Percentiles rank a stretch among this genome's conserved stretches.
phyloP scores from a whole-genome alignment of 495 filamentous ascomycete genomes.

The Halenospora varia region DNA sequence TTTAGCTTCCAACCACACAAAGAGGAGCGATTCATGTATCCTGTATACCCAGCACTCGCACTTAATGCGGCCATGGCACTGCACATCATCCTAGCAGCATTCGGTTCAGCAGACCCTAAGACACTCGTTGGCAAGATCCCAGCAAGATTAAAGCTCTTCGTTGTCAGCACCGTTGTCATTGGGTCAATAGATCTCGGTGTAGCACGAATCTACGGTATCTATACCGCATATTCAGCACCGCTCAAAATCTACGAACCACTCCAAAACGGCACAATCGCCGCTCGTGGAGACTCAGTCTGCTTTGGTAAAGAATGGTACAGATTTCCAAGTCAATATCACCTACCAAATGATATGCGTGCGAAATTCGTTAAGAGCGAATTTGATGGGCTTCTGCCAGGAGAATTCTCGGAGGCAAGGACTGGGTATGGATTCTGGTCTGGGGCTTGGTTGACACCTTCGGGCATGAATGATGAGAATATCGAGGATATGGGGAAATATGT shows the following conservation, averaged over 20 bases:
- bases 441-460: conserved; percentile 72
- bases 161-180: conserved; percentile 47
- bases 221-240: conserved; percentile 82
- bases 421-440: conserved; percentile 66
- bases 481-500: conserved; percentile 89
- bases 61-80: conserved; percentile 85
- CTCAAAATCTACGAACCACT: conserved; percentile 65
- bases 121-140: conserved; percentile 65
- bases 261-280: conserved; percentile 37
- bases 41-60: conserved; percentile 87
- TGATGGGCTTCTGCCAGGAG: conserved; percentile 81
- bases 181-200: conserved; percentile 61
- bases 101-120: conserved; percentile 65
- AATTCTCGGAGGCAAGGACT: conserved; percentile 69
- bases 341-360: conserved; percentile 72
- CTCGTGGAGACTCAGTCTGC: conserved; percentile 69
- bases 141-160: conserved; percentile 59
- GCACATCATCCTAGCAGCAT: conserved; percentile 68
- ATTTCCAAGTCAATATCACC: conserved; percentile 88
- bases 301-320: conserved; percentile 98
- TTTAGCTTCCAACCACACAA: conserved; percentile 95
- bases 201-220: conserved; percentile 72
- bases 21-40: conserved; percentile 99
- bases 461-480: conserved; percentile 90
- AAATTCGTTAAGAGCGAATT: conserved; percentile 92